phyloP scores from a whole-genome alignment of 139 green algal species.

The Monoraphidium neglectum region DNA sequence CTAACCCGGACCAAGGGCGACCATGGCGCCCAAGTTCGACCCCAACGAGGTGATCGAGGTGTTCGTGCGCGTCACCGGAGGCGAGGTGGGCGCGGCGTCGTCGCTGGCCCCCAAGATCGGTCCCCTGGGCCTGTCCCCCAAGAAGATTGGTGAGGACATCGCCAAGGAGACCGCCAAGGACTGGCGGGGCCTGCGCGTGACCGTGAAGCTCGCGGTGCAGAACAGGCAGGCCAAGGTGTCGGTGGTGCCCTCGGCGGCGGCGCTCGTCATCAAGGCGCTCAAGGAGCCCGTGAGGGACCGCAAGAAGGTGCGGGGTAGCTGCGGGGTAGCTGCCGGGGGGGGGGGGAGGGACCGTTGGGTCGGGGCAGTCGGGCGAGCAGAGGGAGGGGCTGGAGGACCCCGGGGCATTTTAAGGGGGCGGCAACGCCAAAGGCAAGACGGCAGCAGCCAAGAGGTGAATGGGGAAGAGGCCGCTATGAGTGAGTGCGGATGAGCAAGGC shows the following conservation, averaged over 20 bases:
- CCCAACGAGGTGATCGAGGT: conserved; percentile 89
- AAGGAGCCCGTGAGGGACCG: conserved; percentile 94
- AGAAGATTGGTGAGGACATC: conserved; percentile 99
- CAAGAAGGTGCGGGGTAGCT: conserved; percentile 87
- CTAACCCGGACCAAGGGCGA: too few species aligned
- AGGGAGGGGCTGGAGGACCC: too few species aligned
- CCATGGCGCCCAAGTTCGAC: conserved; percentile 99
- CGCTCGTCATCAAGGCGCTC: conserved; percentile 98
- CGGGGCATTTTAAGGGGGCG: too few species aligned
- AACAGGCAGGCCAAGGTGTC: conserved; percentile 98
- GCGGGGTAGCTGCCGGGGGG: too few species aligned
- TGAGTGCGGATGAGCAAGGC: too few species aligned
- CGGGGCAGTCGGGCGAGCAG: too few species aligned
- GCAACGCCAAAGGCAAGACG: too few species aligned
- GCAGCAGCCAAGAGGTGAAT: too few species aligned
- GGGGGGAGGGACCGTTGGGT: too few species aligned
- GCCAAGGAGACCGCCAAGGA: conserved; percentile 99
- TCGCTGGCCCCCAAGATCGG: conserved; percentile 99
- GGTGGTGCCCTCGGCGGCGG: conserved; percentile 93
- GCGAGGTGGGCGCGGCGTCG: conserved; percentile 97
- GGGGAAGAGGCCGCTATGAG: too few species aligned
- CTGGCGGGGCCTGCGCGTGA: conserved; percentile 99
- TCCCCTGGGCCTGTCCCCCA: conserved; percentile 98
- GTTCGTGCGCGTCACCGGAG: conserved; percentile 96
- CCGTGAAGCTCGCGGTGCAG: conserved; percentile 98